Evolutionary conservation across 768 basidiomycete species (phyloP).

Genomic region (Pleurotus sapidus): DNA sequence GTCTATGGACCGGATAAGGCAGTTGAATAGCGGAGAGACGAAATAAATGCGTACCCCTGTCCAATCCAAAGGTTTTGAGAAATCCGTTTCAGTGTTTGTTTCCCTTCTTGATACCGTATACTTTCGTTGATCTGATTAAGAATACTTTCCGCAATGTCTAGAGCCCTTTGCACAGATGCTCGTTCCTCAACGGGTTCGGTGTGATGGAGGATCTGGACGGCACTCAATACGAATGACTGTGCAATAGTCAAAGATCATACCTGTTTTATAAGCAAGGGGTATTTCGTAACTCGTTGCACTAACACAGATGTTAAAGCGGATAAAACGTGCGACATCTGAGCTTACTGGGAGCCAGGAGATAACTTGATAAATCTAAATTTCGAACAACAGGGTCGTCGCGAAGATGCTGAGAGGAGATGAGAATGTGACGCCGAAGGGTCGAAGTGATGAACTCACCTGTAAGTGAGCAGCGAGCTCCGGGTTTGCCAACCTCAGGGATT

Average conservation of each 20-base stretch:
- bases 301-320: neutral
- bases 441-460: conserved; percentile 42
- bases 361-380: conserved; percentile 87
- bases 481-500: conserved; percentile 68
- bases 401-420: conserved; percentile 44
- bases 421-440: neutral
- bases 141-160: conserved; percentile 67
- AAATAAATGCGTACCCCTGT: conserved; percentile 49
- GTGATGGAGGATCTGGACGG: conserved; percentile 66
- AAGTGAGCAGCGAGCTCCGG: conserved; percentile 62
- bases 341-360: conserved; percentile 88
- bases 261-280: conserved; percentile 86
- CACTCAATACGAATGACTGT: neutral
- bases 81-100: conserved; percentile 69
- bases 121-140: conserved; percentile 85
- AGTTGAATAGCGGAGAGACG: no score
- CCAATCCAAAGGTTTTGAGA: conserved; percentile 87
- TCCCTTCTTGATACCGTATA: conserved; percentile 80
- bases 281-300: conserved; percentile 97
- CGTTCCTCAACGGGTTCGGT: conserved; percentile 69
- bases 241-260: conserved; percentile 25
- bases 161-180: conserved; percentile 47
- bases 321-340: conserved; percentile 6
- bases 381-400: conserved; percentile 76
- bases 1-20: conserved; percentile 29